A percentile compares a stretch with the other conserved stretches of the same genome.
Conservation (phyloP, 2,329 filamentous ascomycete genomes). For the Dothistroma septosporum region DNA sequence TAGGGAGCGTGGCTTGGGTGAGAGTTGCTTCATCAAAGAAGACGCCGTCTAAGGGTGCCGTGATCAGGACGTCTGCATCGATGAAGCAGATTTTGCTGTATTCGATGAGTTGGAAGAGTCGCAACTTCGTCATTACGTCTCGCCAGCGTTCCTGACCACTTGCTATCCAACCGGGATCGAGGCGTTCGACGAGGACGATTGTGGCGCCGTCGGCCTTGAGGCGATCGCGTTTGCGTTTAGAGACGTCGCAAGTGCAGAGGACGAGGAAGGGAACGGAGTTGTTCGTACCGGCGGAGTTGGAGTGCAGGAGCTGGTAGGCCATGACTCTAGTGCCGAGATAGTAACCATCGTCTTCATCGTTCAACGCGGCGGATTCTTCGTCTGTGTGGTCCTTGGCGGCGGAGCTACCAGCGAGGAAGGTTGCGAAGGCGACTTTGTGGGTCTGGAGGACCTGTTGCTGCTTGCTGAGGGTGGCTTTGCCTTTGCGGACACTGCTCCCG, state of each 20-base stretch:
- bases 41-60: constrained; percentile 27
- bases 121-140: constrained; percentile 38
- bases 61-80: constrained; percentile 34
- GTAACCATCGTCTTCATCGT: constrained; percentile 36
- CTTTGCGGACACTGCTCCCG: constrained; percentile 4
- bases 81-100: constrained; percentile 37
- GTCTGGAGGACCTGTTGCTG: constrained; percentile 18
- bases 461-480: not conserved
- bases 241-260: constrained; percentile 36
- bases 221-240: constrained; percentile 34
- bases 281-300: constrained; percentile 34
- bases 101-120: constrained; percentile 33
- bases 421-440: constrained; percentile 38
- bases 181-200: constrained; percentile 33
- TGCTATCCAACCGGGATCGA: constrained; percentile 33
- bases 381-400: constrained; percentile 19
- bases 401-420: constrained; percentile 34
- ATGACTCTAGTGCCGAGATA: constrained; percentile 35
- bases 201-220: constrained; percentile 37
- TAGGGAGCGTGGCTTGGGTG: constrained; percentile 28
- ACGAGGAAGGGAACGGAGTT: constrained; percentile 38
- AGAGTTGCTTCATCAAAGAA: constrained; percentile 38
- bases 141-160: constrained; percentile 30
- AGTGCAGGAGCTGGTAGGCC: constrained; percentile 39
- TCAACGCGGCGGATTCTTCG: constrained; percentile 21